These are phyloP conservation scores for Gymnopilus dilepis DNA, from an alignment of 768 basidiomycete species.

Conservation along the genomic window DNA sequence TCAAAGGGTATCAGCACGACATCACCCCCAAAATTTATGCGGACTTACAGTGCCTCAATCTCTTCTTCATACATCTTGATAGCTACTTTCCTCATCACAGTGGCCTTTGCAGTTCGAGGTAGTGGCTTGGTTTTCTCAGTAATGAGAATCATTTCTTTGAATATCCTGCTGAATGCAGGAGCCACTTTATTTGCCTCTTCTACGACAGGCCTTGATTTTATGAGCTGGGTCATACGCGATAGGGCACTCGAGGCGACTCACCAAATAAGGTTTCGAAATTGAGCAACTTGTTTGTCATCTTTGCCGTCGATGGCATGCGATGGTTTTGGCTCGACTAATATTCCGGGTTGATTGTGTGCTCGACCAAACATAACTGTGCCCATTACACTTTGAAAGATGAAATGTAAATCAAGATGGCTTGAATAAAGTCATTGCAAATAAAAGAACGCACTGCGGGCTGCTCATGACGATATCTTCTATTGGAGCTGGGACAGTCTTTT, in stretches of 20 bases:
- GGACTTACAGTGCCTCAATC: conserved; percentile 50
- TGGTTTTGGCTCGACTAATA: conserved; percentile 36
- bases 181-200: conserved; percentile 49
- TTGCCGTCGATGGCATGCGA: conserved; percentile 29
- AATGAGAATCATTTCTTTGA: conserved; percentile 58
- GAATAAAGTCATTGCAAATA: conserved; percentile 18
- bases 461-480: conserved; percentile 33
- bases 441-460: conserved; percentile 28
- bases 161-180: conserved; percentile 48
- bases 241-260: conserved; percentile 20
- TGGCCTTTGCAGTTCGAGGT: conserved; percentile 52
- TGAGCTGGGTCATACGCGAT: background rate
- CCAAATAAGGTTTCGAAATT: conserved; percentile 44
- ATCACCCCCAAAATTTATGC: too few species aligned
- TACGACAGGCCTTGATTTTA: conserved; percentile 36
- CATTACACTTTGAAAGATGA: conserved; percentile 11
- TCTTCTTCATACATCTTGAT: conserved; percentile 47
- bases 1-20: background rate
- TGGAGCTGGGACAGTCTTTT: conserved; percentile 40
- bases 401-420: background rate
- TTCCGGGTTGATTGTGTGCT: conserved; percentile 36
- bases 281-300: conserved; percentile 25
- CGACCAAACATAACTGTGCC: conserved; percentile 50
- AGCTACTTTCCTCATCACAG: conserved; percentile 48
- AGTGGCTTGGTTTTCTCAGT: conserved; percentile 42